Conservation (phyloP, 139 green algal species). For the Gonium pectorale region DNA sequence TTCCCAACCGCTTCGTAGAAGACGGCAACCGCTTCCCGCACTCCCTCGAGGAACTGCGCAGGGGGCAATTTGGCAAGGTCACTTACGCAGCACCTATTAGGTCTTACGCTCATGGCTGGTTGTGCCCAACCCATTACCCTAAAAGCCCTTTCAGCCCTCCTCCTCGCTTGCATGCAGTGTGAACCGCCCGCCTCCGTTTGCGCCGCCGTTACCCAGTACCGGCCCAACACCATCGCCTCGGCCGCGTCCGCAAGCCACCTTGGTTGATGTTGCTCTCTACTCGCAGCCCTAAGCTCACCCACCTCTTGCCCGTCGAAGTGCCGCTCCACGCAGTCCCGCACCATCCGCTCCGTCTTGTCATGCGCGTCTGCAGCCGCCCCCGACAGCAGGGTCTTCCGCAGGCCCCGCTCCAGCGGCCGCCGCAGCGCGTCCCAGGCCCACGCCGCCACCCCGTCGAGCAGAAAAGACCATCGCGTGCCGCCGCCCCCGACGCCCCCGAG, state of each 20-base stretch:
- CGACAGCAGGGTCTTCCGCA: neutral
- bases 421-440: neutral
- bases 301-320: conserved; percentile 33
- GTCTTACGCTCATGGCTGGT: no score
- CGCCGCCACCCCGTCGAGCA: neutral
- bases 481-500: neutral
- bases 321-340: conserved; percentile 21
- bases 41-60: conserved; percentile 19
- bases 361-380: neutral
- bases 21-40: neutral
- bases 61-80: neutral
- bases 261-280: neutral
- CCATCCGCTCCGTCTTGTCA: conserved; percentile 29
- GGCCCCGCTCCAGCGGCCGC: neutral
- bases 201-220: no score
- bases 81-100: no score
- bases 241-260: no score
- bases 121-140: no score
- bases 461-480: neutral
- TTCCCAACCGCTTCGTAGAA: conserved; percentile 9
- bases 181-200: no score
- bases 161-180: no score
- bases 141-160: no score
- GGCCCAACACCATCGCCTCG: no score
- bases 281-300: neutral